These are phyloP conservation scores for Rostrohypoxylon terebratum DNA, from an alignment of 495 filamentous ascomycete species.

Conservation along the genomic window DNA sequence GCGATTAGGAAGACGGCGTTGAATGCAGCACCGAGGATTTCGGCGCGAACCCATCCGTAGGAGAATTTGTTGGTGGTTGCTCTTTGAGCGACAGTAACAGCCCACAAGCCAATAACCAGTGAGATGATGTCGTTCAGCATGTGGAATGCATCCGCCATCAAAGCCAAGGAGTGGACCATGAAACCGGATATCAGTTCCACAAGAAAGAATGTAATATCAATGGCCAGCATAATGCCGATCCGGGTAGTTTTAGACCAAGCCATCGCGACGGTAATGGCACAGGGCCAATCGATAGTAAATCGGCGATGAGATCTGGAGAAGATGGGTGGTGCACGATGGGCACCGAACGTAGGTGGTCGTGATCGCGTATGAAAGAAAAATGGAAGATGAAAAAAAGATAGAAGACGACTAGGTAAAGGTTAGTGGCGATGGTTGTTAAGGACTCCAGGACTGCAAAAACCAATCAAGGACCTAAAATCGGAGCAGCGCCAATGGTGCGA, in stretches of 20 bases:
- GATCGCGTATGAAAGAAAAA: slow-evolving; percentile 4
- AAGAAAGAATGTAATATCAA: slow-evolving; percentile 90
- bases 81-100: slow-evolving; percentile 85
- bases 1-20: slow-evolving; percentile 98
- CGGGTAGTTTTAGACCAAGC: slow-evolving; percentile 91
- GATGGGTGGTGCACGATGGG: background rate
- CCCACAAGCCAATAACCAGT: slow-evolving; percentile 91
- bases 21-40: slow-evolving; percentile 93
- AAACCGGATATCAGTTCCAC: slow-evolving; percentile 89
- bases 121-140: slow-evolving; percentile 99
- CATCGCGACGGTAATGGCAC: slow-evolving; percentile 64
- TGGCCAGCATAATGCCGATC: slow-evolving; percentile 91
- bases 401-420: slow-evolving; percentile 9
- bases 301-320: slow-evolving; percentile 1
- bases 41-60: slow-evolving; percentile 98
- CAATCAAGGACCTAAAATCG: background rate
- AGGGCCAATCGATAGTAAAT: slow-evolving; percentile 9
- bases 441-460: slow-evolving; percentile 1
- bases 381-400: slow-evolving; percentile 1
- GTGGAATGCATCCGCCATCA: slow-evolving; percentile 97
- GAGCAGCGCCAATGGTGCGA: slow-evolving; percentile 11
- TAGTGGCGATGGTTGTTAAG: slow-evolving; percentile 25
- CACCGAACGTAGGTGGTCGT: background rate
- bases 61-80: slow-evolving; percentile 88
- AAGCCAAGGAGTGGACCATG: slow-evolving; percentile 86